These are phyloP conservation scores for Fonsecaea multimorphosa DNA, from an alignment of 2,329 filamentous ascomycete species.

Conservation along the genomic window DNA sequence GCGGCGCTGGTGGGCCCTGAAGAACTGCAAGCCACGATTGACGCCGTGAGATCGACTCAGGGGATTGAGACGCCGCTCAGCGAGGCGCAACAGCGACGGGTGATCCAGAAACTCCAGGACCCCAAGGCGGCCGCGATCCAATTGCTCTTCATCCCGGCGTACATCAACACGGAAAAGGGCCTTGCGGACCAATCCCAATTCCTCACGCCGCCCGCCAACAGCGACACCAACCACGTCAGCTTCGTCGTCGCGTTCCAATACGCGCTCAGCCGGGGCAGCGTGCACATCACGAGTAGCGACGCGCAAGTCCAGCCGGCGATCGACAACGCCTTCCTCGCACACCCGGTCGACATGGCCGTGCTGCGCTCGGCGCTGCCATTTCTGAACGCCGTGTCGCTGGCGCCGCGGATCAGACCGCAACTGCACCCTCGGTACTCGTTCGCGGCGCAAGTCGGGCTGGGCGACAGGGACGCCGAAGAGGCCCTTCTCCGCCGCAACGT, in stretches of 20 bases:
- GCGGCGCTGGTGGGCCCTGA: slow-evolving; percentile 7
- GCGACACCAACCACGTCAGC: slow-evolving; percentile 23
- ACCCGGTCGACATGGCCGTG: slow-evolving; percentile 52
- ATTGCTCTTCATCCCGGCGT: slow-evolving; percentile 20
- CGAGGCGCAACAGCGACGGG: slow-evolving; percentile 7
- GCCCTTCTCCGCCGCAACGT: slow-evolving; percentile 5
- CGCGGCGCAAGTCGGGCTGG: slow-evolving; percentile 5
- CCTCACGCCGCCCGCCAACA: slow-evolving; percentile 4
- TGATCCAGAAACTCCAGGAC: slow-evolving; percentile 12
- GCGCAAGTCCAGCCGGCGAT: slow-evolving; percentile 48
- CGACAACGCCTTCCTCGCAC: slow-evolving; percentile 53
- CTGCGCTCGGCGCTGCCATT: slow-evolving; percentile 36
- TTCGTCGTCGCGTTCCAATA: slow-evolving; percentile 38
- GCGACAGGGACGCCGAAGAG: background rate
- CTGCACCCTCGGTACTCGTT: slow-evolving; percentile 6
- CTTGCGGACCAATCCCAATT: slow-evolving; percentile 15
- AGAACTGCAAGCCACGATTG: slow-evolving; percentile 19
- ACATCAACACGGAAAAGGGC: slow-evolving; percentile 16
- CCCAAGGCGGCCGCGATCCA: slow-evolving; percentile 14
- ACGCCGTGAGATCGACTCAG: background rate
- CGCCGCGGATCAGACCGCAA: slow-evolving; percentile 4
- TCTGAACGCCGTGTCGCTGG: slow-evolving; percentile 21
- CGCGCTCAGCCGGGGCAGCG: slow-evolving; percentile 56
- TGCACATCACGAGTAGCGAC: slow-evolving; percentile 50
- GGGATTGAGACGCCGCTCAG: background rate